These are phyloP conservation scores for Papiliotrema flavescens DNA, from an alignment of 1,284 basidiomycete species.

Conservation along the genomic window DNA sequence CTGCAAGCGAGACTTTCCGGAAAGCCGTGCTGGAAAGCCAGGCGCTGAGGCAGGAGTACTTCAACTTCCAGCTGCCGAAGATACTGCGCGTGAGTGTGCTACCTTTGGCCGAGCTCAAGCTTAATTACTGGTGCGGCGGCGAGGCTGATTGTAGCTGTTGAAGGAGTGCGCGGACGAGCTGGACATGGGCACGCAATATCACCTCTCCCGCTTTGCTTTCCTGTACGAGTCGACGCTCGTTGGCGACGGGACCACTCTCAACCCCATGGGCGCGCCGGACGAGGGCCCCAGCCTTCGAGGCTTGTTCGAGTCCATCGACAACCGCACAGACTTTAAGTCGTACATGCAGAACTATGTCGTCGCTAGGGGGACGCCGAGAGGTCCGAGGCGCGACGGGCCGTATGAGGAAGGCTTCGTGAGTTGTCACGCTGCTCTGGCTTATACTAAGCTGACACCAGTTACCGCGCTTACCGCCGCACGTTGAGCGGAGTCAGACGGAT, in stretches of 20 bases:
- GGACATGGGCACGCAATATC: slow-evolving; percentile 94
- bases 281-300: slow-evolving; percentile 74
- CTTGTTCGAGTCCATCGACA: slow-evolving; percentile 87
- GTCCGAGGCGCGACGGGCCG: slow-evolving; percentile 75
- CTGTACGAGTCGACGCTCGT: slow-evolving; percentile 87
- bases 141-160: slow-evolving; percentile 59
- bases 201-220: slow-evolving; percentile 90
- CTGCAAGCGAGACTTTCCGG: slow-evolving; percentile 80
- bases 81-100: slow-evolving; percentile 71
- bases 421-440: slow-evolving; percentile 13
- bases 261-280: slow-evolving; percentile 27
- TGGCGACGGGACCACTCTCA: slow-evolving; percentile 76
- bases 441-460: slow-evolving; percentile 16
- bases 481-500: slow-evolving; percentile 21
- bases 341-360: slow-evolving; percentile 96
- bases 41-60: slow-evolving; percentile 89
- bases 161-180: slow-evolving; percentile 96
- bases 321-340: slow-evolving; percentile 86
- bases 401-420: slow-evolving; percentile 81
- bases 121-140: too few species aligned
- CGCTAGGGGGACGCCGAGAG: slow-evolving; percentile 66
- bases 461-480: slow-evolving; percentile 43
- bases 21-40: slow-evolving; percentile 90
- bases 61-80: slow-evolving; percentile 92
- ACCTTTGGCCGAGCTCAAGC: not conserved